Percentiles rank a stretch among this genome's conserved stretches.
Evolutionary conservation across 441 rosid species (phyloP).

Genomic region (Brassica balearica): DNA sequence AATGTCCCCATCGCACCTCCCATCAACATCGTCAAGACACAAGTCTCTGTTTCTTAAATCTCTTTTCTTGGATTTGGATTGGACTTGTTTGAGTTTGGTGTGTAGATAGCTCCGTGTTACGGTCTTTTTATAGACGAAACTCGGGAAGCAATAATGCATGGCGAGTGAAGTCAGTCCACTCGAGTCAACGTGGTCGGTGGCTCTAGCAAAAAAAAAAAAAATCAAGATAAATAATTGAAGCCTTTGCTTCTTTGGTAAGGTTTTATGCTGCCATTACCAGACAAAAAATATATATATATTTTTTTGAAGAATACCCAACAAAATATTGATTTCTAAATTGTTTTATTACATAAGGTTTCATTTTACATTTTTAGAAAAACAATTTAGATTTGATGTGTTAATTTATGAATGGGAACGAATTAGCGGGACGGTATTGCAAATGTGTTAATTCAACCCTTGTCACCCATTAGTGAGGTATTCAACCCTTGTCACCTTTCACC

Average conservation of each 20-base stretch:
- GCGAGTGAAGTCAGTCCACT: not conserved
- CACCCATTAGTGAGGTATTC: too few relatives aligned
- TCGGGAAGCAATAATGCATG: not conserved
- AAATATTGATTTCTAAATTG: not conserved
- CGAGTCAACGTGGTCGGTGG: not conserved
- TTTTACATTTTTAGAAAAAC: not conserved
- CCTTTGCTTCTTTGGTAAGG: not conserved
- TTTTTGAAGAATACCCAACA: too few relatives aligned
- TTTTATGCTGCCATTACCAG: not conserved
- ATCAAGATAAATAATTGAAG: not conserved
- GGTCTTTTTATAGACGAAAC: conserved; percentile 17
- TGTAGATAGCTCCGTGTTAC: not conserved
- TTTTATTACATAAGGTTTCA: not conserved
- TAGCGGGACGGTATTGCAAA: too few relatives aligned
- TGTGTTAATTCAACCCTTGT: too few relatives aligned
- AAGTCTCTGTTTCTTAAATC: not conserved
- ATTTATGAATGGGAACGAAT: too few relatives aligned
- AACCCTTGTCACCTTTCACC: too few relatives aligned
- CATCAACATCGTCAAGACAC: conserved; percentile 5
- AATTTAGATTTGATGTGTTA: not conserved
- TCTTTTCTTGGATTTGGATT: not conserved
- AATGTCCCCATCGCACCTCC: conserved; percentile 7
- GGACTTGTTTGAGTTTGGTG: conserved; percentile 10
- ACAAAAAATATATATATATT: too few relatives aligned
- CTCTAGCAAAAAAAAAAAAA: not conserved